Conservation (phyloP, 2,329 filamentous ascomycete genomes). For the Nemania abortiva region DNA sequence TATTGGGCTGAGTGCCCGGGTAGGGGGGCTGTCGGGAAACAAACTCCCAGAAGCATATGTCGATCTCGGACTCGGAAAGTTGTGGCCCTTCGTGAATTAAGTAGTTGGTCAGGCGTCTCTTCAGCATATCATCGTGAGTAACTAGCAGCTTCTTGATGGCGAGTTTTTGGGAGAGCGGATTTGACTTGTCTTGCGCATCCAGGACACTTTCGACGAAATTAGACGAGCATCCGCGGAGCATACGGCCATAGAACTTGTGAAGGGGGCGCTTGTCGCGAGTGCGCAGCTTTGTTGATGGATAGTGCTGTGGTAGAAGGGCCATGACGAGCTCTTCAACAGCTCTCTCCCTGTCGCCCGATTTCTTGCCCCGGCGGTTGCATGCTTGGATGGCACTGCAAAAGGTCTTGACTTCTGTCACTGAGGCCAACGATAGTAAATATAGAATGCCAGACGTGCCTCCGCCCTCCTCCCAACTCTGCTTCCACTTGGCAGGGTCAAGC, state of each 20-base stretch:
- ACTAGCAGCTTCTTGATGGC: conserved; percentile 15
- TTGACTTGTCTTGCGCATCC: conserved; percentile 29
- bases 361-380: conserved; percentile 27
- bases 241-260: conserved; percentile 31
- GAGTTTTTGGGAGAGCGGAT: conserved; percentile 34
- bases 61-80: conserved; percentile 27
- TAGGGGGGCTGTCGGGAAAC: conserved; percentile 23
- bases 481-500: conserved; percentile 21
- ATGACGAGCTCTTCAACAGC: conserved; percentile 28
- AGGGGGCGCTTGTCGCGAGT: conserved; percentile 32
- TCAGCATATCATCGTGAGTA: conserved; percentile 31
- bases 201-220: conserved; percentile 31
- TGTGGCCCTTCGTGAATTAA: conserved; percentile 31
- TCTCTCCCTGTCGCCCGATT: conserved; percentile 32
- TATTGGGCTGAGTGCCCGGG: conserved; percentile 24
- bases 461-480: conserved; percentile 30
- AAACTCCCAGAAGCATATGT: conserved; percentile 25
- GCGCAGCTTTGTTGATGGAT: conserved; percentile 27
- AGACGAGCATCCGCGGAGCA: conserved; percentile 36
- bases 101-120: conserved; percentile 30
- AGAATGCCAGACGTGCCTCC: conserved; percentile 34
- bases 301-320: conserved; percentile 37
- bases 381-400: conserved; percentile 29
- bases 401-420: conserved; percentile 29
- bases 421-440: conserved; percentile 29